Conservation (phyloP, 768 basidiomycete species). For the Xerocomellus amylosporus region DNA sequence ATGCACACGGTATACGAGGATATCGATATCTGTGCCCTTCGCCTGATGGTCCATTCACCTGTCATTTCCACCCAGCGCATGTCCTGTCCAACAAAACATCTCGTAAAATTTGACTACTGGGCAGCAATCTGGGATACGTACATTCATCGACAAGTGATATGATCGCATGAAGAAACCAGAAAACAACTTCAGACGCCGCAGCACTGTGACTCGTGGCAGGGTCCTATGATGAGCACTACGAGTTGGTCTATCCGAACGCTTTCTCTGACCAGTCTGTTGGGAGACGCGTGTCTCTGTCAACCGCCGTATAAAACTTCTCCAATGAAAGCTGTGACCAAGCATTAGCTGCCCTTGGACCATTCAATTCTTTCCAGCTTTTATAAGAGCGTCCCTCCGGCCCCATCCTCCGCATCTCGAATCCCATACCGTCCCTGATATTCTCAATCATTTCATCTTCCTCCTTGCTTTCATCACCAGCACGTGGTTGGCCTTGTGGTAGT, state of each 20-base stretch:
- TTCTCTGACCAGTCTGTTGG: background rate
- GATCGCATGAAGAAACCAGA: too few species aligned
- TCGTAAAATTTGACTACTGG: too few species aligned
- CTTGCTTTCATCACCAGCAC: background rate
- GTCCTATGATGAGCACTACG: too few species aligned
- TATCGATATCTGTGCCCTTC: too few species aligned
- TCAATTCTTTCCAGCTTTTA: background rate
- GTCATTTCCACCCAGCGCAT: too few species aligned
- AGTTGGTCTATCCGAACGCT: background rate
- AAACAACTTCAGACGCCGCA: too few species aligned
- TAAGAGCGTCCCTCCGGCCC: background rate
- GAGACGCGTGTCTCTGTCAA: background rate
- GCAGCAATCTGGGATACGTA: too few species aligned
- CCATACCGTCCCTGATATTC: background rate
- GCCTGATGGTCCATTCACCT: too few species aligned
- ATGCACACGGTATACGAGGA: too few species aligned
- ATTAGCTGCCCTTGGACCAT: background rate
- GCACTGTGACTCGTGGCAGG: too few species aligned
- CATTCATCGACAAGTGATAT: too few species aligned
- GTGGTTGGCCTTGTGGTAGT: background rate
- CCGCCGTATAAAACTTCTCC: background rate
- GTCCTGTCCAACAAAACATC: too few species aligned
- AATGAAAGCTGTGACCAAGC: background rate
- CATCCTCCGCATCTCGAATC: background rate
- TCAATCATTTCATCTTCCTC: background rate